These are phyloP conservation scores for Aspergillus hortae DNA, from an alignment of 2,329 filamentous ascomycete species.

Conservation along the genomic window DNA sequence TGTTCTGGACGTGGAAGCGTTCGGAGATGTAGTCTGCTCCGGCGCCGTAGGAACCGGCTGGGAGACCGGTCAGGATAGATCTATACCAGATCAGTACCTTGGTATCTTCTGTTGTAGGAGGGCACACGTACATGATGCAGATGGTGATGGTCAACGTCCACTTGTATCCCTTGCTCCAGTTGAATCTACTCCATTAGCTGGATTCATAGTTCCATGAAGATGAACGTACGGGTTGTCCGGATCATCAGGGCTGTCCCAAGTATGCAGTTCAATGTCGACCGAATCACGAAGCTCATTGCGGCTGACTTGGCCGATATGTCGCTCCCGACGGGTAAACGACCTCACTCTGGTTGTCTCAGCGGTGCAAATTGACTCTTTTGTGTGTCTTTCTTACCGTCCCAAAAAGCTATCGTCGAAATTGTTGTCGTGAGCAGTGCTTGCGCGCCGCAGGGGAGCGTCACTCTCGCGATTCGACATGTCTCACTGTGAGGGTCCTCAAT, in stretches of 20 bases:
- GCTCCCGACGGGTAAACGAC: constrained; percentile 22
- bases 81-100: constrained; percentile 8
- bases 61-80: constrained; percentile 41
- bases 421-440: constrained; percentile 22
- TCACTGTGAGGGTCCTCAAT: neutral
- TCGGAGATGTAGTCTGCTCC: constrained; percentile 28
- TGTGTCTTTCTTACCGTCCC: constrained; percentile 12
- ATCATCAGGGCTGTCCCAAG: constrained; percentile 26
- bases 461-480: constrained; percentile 3
- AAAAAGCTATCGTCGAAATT: constrained; percentile 22
- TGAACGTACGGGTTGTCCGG: constrained; percentile 27
- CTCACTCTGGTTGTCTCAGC: constrained; percentile 10
- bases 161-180: constrained; percentile 40
- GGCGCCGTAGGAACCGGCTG: constrained; percentile 40
- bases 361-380: no score
- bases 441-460: constrained; percentile 9
- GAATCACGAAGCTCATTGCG: constrained; percentile 18
- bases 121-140: constrained; percentile 37
- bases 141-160: constrained; percentile 42
- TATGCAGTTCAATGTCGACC: constrained; percentile 26
- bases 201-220: neutral
- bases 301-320: constrained; percentile 23
- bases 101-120: neutral
- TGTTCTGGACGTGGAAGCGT: constrained; percentile 31
- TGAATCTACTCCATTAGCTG: constrained; percentile 29